A percentile compares a stretch with the other conserved stretches of the same genome.
These are phyloP conservation scores for Collariella sp. DNA, from an alignment of 495 filamentous ascomycete genomes.

Conservation along the genomic window DNA sequence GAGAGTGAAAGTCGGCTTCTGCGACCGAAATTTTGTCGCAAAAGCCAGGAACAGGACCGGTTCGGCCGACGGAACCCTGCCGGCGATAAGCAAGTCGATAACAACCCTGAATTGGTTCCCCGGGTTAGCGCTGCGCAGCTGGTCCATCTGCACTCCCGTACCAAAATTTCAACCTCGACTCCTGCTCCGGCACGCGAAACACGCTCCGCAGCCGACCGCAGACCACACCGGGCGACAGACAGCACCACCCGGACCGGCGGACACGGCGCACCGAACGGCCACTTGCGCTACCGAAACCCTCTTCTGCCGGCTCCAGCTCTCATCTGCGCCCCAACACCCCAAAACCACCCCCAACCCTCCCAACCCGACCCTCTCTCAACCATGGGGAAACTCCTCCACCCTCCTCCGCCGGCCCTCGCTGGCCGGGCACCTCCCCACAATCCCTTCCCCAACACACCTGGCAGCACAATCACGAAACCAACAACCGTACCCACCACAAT, in stretches of 20 bases:
- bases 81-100: slow-evolving; percentile 12
- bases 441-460: not conserved
- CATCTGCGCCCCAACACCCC: not conserved
- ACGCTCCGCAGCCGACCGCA: slow-evolving; percentile 1
- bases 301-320: not conserved
- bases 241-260: not conserved
- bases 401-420: slow-evolving; percentile 19
- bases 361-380: not conserved
- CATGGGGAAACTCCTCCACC: slow-evolving; percentile 25
- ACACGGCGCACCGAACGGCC: not conserved
- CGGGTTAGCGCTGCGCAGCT: not conserved
- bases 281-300: not conserved
- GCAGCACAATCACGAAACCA: slow-evolving; percentile 8
- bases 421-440: slow-evolving; percentile 1
- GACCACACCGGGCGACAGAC: not conserved
- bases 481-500: slow-evolving; percentile 7
- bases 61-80: not conserved
- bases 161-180: slow-evolving; percentile 21
- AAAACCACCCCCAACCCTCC: not conserved
- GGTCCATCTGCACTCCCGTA: slow-evolving; percentile 12
- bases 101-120: not conserved
- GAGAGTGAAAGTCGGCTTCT: not conserved
- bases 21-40: slow-evolving; percentile 10
- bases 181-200: not conserved
- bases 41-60: not conserved